These are phyloP conservation scores for Starmerella bombicola DNA, from an alignment of 805 yeast genomes.

Conservation along the genomic window DNA sequence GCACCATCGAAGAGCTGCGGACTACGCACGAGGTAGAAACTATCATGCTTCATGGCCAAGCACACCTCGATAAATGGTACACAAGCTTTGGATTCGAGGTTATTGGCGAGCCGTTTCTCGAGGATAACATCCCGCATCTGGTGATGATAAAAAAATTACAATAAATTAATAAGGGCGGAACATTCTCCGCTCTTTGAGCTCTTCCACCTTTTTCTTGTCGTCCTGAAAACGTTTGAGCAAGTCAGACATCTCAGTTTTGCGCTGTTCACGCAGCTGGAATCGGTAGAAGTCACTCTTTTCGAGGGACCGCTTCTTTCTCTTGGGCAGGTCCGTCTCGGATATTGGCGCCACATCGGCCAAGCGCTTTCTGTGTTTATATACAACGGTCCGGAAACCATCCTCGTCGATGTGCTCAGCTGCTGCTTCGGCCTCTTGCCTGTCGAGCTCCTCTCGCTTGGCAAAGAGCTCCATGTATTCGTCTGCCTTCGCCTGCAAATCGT, in stretches of 20 bases:
- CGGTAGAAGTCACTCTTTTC: slow-evolving; percentile 88
- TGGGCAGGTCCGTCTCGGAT: slow-evolving; percentile 15
- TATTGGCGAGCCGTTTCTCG: slow-evolving; percentile 17
- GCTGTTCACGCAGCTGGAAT: slow-evolving; percentile 87
- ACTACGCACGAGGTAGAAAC: background rate
- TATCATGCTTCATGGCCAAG: slow-evolving; percentile 20
- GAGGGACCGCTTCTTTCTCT: slow-evolving; percentile 47
- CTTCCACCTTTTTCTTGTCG: slow-evolving; percentile 75
- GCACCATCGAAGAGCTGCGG: slow-evolving; percentile 5
- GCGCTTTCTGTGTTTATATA: slow-evolving; percentile 73
- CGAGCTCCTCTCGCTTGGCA: slow-evolving; percentile 54
- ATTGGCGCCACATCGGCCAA: slow-evolving; percentile 43
- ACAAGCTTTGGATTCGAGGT: slow-evolving; percentile 17
- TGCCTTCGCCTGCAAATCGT: slow-evolving; percentile 43
- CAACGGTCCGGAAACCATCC: slow-evolving; percentile 88
- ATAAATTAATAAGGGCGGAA: slow-evolving; percentile 63
- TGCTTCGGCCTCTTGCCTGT: slow-evolving; percentile 13
- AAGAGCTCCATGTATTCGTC: slow-evolving; percentile 53
- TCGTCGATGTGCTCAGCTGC: slow-evolving; percentile 58
- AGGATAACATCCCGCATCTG: slow-evolving; percentile 22
- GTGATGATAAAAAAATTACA: slow-evolving; percentile 8
- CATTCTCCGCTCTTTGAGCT: slow-evolving; percentile 66
- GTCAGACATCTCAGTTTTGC: slow-evolving; percentile 85
- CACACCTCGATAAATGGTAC: slow-evolving; percentile 17
- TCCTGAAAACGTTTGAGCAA: slow-evolving; percentile 70